These are phyloP conservation scores for Astrocystis sublimbata DNA, from an alignment of 495 filamentous ascomycete species.

Conservation along the genomic window DNA sequence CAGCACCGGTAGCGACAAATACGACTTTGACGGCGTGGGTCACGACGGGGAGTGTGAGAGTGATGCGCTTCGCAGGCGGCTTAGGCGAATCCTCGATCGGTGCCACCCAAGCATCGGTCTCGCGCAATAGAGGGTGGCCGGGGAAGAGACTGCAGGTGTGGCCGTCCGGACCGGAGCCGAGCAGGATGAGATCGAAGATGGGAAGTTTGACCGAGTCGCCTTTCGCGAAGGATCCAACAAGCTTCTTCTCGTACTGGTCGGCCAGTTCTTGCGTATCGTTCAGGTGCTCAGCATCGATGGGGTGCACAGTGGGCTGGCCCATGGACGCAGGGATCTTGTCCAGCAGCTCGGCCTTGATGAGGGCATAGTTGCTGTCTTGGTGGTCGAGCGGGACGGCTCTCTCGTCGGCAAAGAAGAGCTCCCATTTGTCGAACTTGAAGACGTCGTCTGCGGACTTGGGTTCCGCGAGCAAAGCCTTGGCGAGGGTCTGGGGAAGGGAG, in stretches of 20 bases:
- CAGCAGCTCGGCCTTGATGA: conserved; percentile 83
- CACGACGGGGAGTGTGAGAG: conserved; percentile 85
- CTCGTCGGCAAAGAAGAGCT: conserved; percentile 98
- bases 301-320: conserved; percentile 68
- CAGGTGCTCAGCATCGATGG: conserved; percentile 72
- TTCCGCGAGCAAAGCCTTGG: conserved; percentile 68
- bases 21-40: conserved; percentile 79
- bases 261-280: conserved; percentile 88
- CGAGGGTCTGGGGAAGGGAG: conserved; percentile 85
- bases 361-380: conserved; percentile 88
- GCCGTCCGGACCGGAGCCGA: conserved; percentile 93
- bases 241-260: conserved; percentile 86
- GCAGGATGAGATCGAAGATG: conserved; percentile 88
- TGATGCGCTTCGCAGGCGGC: conserved; percentile 87
- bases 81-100: conserved; percentile 91
- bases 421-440: conserved; percentile 82
- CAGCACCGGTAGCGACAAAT: conserved; percentile 85
- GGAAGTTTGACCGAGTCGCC: conserved; percentile 88
- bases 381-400: conserved; percentile 89
- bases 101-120: conserved; percentile 89
- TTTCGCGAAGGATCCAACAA: conserved; percentile 79
- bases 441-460: conserved; percentile 59
- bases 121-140: conserved; percentile 79
- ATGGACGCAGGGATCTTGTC: conserved; percentile 74
- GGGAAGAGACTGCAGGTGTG: conserved; percentile 98